Percentiles rank a stretch among this genome's conserved stretches.
These are phyloP conservation scores for Trametes sp. DNA, from an alignment of 1,284 basidiomycete species.

Conservation along the genomic window DNA sequence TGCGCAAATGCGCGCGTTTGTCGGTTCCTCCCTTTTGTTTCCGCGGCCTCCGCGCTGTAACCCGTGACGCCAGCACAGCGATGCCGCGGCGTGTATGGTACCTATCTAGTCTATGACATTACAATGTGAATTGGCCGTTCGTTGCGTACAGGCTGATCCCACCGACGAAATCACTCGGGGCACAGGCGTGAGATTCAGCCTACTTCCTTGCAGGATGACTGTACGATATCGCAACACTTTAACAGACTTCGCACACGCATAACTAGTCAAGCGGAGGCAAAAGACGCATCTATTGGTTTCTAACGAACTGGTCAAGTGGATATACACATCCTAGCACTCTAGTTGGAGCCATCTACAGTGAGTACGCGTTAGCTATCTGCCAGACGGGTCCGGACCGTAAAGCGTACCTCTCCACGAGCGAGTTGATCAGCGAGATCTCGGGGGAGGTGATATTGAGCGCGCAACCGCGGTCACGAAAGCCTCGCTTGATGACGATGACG, in stretches of 20 bases:
- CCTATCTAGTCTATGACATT: too few relatives aligned
- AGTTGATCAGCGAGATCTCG: background rate
- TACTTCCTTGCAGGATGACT: too few relatives aligned
- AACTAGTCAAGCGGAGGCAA: background rate
- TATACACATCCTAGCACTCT: background rate
- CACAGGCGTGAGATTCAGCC: too few relatives aligned
- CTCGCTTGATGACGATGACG: background rate
- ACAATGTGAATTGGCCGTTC: too few relatives aligned
- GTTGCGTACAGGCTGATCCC: too few relatives aligned
- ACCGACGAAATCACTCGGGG: too few relatives aligned
- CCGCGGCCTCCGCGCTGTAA: background rate
- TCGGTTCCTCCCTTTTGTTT: background rate
- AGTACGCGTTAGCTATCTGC: too few relatives aligned
- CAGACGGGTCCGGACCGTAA: background rate
- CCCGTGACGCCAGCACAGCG: too few relatives aligned
- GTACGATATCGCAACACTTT: too few relatives aligned
- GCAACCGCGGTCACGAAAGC: background rate
- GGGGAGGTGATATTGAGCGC: background rate
- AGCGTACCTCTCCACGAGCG: background rate
- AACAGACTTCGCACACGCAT: too few relatives aligned
- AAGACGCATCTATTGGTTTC: background rate
- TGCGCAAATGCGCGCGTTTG: background rate
- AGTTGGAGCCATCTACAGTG: background rate
- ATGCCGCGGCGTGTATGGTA: too few relatives aligned
- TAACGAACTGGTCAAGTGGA: background rate